Evolutionary conservation across 139 green algal genomes (phyloP).

Genomic region (Desmodesmus armatus): DNA sequence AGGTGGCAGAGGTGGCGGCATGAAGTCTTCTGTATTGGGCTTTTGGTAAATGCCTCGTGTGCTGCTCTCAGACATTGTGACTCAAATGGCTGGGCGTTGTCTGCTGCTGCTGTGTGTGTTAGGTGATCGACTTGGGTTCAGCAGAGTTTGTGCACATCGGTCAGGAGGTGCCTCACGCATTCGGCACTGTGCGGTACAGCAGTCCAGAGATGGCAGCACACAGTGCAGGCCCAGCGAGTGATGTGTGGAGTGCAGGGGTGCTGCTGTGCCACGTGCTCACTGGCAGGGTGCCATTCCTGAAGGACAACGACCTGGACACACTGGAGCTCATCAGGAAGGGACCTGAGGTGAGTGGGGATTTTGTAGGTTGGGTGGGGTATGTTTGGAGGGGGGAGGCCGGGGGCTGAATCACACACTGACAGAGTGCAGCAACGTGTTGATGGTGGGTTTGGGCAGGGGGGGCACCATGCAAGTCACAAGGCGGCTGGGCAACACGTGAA

Average conservation of each 20-base stretch:
- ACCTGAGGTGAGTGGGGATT: slow-evolving; percentile 30
- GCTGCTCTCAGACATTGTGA: too few species aligned
- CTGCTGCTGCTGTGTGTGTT: too few species aligned
- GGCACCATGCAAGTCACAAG: too few species aligned
- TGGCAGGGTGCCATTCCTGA: slow-evolving; percentile 48
- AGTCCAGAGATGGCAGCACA: slow-evolving; percentile 75
- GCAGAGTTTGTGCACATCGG: slow-evolving; percentile 40
- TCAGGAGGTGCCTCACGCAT: slow-evolving; percentile 54
- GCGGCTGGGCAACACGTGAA: too few species aligned
- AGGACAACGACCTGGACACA: slow-evolving; percentile 60
- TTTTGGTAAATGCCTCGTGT: too few species aligned
- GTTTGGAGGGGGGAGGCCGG: too few species aligned
- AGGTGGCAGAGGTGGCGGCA: too few species aligned
- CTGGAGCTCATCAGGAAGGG: slow-evolving; percentile 59
- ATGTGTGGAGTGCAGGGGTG: slow-evolving; percentile 71
- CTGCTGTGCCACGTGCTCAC: slow-evolving; percentile 57
- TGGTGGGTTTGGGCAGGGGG: too few species aligned
- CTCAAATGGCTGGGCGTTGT: too few species aligned
- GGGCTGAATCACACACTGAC: too few species aligned
- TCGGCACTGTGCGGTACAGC: slow-evolving; percentile 73
- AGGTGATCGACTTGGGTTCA: slow-evolving; percentile 47
- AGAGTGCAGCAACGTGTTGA: too few species aligned
- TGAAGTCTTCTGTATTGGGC: too few species aligned
- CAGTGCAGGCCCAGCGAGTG: slow-evolving; percentile 66
- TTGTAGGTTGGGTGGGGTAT: background rate